A percentile compares a stretch with the other conserved stretches of the same genome.
phyloP scores from a whole-genome alignment of 1,284 basidiomycete species.

The Earliella scabrosa region DNA sequence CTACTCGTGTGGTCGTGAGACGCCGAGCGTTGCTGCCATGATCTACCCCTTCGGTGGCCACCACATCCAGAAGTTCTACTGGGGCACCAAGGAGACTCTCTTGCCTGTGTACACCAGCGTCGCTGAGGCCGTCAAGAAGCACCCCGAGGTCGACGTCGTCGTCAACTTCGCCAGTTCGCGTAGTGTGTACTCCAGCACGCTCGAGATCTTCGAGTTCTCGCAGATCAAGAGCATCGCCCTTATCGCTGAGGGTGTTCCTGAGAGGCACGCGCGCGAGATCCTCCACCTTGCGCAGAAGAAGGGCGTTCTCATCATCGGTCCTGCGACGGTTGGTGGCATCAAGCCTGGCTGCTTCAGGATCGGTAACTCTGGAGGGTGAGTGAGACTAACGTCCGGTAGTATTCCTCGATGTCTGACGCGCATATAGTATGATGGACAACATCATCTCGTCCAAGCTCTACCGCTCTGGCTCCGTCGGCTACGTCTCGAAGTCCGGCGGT shows the following conservation, averaged over 20 bases:
- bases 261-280: constrained; percentile 96
- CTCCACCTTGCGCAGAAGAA: constrained; percentile 88
- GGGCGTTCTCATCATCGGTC: constrained; percentile 95
- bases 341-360: constrained; percentile 99
- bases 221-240: constrained; percentile 88
- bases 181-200: constrained; percentile 93
- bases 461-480: constrained; percentile 96
- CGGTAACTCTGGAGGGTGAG: constrained; percentile 95
- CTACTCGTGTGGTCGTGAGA: constrained; percentile 93
- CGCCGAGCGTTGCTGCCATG: constrained; percentile 98
- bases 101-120: constrained; percentile 97
- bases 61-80: constrained; percentile 99
- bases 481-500: constrained; percentile 99
- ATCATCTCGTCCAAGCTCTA: constrained; percentile 99
- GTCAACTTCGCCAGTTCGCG: constrained; percentile 98
- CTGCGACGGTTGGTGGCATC: constrained; percentile 99
- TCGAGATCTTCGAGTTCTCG: constrained; percentile 81
- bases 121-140: constrained; percentile 92
- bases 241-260: constrained; percentile 98
- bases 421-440: constrained; percentile 96
- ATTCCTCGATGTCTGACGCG: background rate
- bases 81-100: constrained; percentile 99
- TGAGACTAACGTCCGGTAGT: constrained; percentile 16
- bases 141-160: constrained; percentile 95
- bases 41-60: constrained; percentile 99